phyloP scores from a whole-genome alignment of 2,329 filamentous ascomycete species.

The Aciculosporium take region DNA sequence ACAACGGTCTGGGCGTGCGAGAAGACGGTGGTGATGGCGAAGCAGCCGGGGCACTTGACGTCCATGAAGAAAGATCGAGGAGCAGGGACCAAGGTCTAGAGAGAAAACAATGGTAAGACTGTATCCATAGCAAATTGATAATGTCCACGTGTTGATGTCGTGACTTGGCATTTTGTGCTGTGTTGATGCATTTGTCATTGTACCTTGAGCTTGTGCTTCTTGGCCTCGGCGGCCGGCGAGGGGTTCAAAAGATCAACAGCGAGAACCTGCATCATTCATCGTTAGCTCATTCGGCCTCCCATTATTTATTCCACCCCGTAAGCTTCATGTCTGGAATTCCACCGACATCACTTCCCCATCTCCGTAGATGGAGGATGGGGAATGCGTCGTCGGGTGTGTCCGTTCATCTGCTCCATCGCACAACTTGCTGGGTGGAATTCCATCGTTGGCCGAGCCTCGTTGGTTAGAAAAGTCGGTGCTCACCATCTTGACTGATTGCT shows the following conservation, averaged over 20 bases:
- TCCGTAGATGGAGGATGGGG: constrained; percentile 6
- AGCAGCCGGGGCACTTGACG: constrained; percentile 99
- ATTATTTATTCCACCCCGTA: not conserved
- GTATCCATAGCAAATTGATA: not conserved
- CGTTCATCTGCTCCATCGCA: not conserved
- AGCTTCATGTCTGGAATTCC: not conserved
- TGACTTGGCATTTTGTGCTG: constrained; percentile 7
- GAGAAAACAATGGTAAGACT: not conserved
- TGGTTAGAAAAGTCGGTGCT: constrained; percentile 24
- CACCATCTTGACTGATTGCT: constrained; percentile 56
- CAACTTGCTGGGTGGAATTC: constrained; percentile 11
- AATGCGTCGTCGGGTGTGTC: constrained; percentile 8
- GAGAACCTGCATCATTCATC: constrained; percentile 63
- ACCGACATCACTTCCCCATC: constrained; percentile 10
- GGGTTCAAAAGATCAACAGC: constrained; percentile 99
- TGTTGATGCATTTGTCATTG: constrained; percentile 9
- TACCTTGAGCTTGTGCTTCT: constrained; percentile 99
- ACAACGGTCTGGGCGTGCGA: constrained; percentile 99
- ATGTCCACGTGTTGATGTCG: constrained; percentile 3
- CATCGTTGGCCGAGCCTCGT: constrained; percentile 4
- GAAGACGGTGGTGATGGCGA: constrained; percentile 99
- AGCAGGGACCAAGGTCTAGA: constrained; percentile 78
- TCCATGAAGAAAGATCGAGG: constrained; percentile 99
- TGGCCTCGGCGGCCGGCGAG: constrained; percentile 89
- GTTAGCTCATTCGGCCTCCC: constrained; percentile 29